Conservation (phyloP, 768 basidiomycete genomes). For the Tulasnella sp. region DNA sequence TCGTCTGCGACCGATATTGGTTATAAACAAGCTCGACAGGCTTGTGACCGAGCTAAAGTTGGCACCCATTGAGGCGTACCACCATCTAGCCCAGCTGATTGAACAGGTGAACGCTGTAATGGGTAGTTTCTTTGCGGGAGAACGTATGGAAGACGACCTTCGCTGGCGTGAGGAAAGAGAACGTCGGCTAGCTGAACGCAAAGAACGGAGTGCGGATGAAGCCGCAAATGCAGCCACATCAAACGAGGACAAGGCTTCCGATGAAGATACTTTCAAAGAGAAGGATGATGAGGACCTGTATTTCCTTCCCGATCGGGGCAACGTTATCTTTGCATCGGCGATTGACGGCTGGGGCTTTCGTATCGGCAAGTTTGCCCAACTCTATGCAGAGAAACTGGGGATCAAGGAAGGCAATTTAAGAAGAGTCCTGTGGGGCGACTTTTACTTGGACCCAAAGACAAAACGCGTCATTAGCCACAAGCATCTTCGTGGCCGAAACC, state of each 20-base stretch:
- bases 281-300: constrained; percentile 97
- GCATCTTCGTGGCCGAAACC: constrained; percentile 68
- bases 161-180: constrained; percentile 91
- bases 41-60: constrained; percentile 88
- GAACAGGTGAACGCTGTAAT: constrained; percentile 98
- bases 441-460: constrained; percentile 89
- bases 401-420: constrained; percentile 80
- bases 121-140: constrained; percentile 90
- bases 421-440: constrained; percentile 92
- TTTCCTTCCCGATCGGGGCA: constrained; percentile 89
- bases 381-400: constrained; percentile 82
- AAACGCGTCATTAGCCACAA: constrained; percentile 86
- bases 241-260: constrained; percentile 33
- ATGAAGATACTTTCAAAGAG: constrained; percentile 62
- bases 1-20: constrained; percentile 74
- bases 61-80: constrained; percentile 82
- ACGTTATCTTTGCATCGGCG: constrained; percentile 92
- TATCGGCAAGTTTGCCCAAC: constrained; percentile 80
- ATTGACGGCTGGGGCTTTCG: constrained; percentile 98
- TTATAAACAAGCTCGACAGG: constrained; percentile 95
- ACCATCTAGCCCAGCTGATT: constrained; percentile 83
- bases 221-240: constrained; percentile 38
- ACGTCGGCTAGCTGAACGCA: constrained; percentile 61
- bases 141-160: constrained; percentile 92
- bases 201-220: constrained; percentile 54